phyloP scores from a whole-genome alignment of 768 basidiomycete species.

The Pleurotus djamor region DNA sequence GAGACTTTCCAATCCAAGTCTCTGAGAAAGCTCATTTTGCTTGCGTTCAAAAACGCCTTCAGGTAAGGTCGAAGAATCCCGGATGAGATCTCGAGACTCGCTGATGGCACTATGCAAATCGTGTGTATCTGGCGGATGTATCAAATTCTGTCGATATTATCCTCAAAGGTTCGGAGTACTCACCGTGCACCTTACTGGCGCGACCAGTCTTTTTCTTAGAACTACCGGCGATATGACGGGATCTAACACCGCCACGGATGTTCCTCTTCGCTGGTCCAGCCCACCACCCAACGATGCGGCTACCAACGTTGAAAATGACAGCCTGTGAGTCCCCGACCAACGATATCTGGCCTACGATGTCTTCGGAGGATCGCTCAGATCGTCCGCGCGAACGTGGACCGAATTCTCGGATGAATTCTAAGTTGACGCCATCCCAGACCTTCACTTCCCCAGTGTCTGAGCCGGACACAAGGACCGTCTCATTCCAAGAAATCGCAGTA shows the following conservation, averaged over 20 bases:
- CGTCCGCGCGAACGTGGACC: slow-evolving; percentile 12
- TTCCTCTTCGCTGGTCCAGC: slow-evolving; percentile 41
- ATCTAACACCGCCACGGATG: slow-evolving; percentile 29
- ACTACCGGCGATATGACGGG: slow-evolving; percentile 17
- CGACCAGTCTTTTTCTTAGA: slow-evolving; percentile 30
- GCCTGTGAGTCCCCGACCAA: slow-evolving; percentile 51
- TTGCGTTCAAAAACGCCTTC: slow-evolving; percentile 49
- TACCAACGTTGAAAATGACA: slow-evolving; percentile 59
- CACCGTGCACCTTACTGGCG: slow-evolving; percentile 45
- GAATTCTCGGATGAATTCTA: slow-evolving; percentile 56
- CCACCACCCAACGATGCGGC: slow-evolving; percentile 66
- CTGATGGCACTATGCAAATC: slow-evolving; percentile 62
- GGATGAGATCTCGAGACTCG: slow-evolving; percentile 41
- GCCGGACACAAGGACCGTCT: slow-evolving; percentile 61
- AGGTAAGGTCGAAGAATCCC: background rate
- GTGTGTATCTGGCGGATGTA: slow-evolving; percentile 45
- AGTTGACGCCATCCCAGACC: slow-evolving; percentile 67
- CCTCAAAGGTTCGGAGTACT: slow-evolving; percentile 15
- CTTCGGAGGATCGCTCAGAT: slow-evolving; percentile 20
- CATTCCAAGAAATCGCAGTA: slow-evolving; percentile 62
- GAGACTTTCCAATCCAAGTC: slow-evolving; percentile 51
- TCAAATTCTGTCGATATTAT: background rate
- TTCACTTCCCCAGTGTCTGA: slow-evolving; percentile 56
- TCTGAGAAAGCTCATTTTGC: slow-evolving; percentile 53
- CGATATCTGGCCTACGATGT: slow-evolving; percentile 54